Base-by-base conservation (phyloP, 257 asterid genomes). In the Solanum rostratum region DNA sequence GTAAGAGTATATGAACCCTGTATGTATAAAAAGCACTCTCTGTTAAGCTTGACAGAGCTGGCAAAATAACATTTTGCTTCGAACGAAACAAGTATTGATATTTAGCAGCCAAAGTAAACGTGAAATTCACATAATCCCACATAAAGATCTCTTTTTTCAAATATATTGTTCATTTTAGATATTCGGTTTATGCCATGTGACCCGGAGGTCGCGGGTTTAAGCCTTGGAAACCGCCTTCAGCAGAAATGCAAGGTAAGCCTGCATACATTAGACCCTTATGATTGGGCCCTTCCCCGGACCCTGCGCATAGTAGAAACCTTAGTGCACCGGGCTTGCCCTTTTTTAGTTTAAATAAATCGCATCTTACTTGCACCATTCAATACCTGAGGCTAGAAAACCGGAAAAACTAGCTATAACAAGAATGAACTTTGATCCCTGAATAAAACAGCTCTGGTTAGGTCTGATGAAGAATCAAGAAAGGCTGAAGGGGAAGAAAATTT, bases 1-100 rank as follows among this genome's bases (percentile, higher is more conserved):
- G 46, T 81, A 69, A 88, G 86, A 9, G 86, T 74, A 86, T 90
- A 90, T 6, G 84, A 88, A 27, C 92, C 90, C 89, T 89, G 84
- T 43, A 84, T 59, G 29, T 7, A 74, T 24, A 46, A 7, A n/a
- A n/a, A 24, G 0, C 1, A 22, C 37, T 3, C n/a, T 2, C 2
- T 1, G 60, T 74, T 24, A 46, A 20, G 41, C 19, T 45, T 4
- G 7, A 22, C 20, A 73, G 22, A n/a, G 30, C 80, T 41, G 1
- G 22, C 57, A 74, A 74, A 13, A 46, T 74, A 74, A 22, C 81
- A 22, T 74, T 74, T 62, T 46, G 46, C 59, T 74, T 74, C 59
- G 3, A 14, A 33, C 5, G 39, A 33, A 33, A 33, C 39, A n/a
- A n/a, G n/a, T n/a, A n/a, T n/a, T n/a, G n/a, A n/a, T n/a, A n/a